A percentile compares a stretch with the other conserved stretches of the same genome.
These are phyloP conservation scores for Mycena metata DNA, from an alignment of 768 basidiomycete genomes.

Conservation along the genomic window DNA sequence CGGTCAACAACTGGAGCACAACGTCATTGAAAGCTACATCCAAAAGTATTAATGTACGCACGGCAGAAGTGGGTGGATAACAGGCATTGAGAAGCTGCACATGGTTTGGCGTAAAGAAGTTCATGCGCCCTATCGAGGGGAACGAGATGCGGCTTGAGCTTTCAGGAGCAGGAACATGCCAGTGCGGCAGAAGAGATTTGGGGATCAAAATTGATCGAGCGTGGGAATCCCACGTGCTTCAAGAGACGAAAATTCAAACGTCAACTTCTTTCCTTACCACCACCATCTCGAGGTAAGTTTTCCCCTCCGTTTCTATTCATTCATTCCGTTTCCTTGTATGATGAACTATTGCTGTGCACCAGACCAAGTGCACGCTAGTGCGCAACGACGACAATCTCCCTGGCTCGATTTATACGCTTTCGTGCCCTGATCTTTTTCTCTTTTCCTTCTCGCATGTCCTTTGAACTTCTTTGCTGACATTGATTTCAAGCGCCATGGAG, in stretches of 20 bases:
- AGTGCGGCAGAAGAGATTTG: no score
- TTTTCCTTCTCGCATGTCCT: neutral
- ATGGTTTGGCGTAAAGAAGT: conserved; percentile 86
- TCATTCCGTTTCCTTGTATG: neutral
- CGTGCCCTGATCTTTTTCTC: conserved; percentile 59
- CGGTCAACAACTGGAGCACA: conserved; percentile 63
- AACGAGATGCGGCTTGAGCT: no score
- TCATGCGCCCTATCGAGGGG: no score
- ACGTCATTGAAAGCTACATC: conserved; percentile 15
- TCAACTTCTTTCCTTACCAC: neutral
- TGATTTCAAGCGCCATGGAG: neutral
- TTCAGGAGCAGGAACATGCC: no score
- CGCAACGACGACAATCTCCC: conserved; percentile 62
- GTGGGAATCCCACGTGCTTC: neutral
- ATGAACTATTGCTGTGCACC: conserved; percentile 65
- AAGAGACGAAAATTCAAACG: neutral
- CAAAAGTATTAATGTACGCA: neutral
- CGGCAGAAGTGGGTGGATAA: conserved; percentile 82
- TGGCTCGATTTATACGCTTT: conserved; percentile 66
- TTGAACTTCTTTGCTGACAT: conserved; percentile 10
- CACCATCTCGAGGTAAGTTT: conserved; percentile 41
- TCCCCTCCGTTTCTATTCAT: conserved; percentile 34
- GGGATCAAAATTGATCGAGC: neutral
- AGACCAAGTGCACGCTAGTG: conserved; percentile 61
- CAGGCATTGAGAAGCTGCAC: conserved; percentile 87